phyloP scores from a whole-genome alignment of 257 asterid genomes.

The Craterostigma plantagineum region DNA sequence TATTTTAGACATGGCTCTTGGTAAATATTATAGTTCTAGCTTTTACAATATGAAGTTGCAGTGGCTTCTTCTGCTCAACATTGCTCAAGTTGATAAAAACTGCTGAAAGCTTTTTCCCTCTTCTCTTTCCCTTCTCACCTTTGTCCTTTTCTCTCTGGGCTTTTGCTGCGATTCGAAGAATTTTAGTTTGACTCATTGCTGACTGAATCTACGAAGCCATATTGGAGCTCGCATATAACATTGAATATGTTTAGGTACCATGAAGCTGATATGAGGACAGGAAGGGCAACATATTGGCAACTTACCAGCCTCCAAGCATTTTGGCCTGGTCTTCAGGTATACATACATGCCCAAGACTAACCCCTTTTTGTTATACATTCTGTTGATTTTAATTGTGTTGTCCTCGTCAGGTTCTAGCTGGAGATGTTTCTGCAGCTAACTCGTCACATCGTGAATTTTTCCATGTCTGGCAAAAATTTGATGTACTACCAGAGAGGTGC shows the following conservation, averaged over 20 bases:
- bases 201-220: neutral
- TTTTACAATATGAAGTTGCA: neutral
- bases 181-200: neutral
- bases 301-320: constrained; percentile 98
- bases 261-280: constrained; percentile 98
- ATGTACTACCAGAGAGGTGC: constrained; percentile 91
- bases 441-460: constrained; percentile 84
- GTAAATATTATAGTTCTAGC: constrained; percentile 20
- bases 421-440: constrained; percentile 84
- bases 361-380: constrained; percentile 3
- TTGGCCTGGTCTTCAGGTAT: constrained; percentile 97
- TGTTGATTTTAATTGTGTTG: neutral
- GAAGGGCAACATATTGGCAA: constrained; percentile 93
- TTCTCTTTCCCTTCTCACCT: neutral
- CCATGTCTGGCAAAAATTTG: constrained; percentile 66
- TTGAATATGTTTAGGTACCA: constrained; percentile 79
- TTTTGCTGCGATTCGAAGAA: neutral
- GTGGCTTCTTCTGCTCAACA: too few species aligned
- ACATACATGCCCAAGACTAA: neutral
- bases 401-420: constrained; percentile 54
- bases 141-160: neutral
- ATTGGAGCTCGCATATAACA: too few species aligned
- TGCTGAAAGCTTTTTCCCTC: neutral
- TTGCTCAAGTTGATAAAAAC: neutral
- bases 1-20: constrained; percentile 89